Percentiles rank a stretch among this genome's conserved stretches.
Conservation (phyloP, 1,284 basidiomycete genomes). For the Cryptococcus sp. region DNA sequence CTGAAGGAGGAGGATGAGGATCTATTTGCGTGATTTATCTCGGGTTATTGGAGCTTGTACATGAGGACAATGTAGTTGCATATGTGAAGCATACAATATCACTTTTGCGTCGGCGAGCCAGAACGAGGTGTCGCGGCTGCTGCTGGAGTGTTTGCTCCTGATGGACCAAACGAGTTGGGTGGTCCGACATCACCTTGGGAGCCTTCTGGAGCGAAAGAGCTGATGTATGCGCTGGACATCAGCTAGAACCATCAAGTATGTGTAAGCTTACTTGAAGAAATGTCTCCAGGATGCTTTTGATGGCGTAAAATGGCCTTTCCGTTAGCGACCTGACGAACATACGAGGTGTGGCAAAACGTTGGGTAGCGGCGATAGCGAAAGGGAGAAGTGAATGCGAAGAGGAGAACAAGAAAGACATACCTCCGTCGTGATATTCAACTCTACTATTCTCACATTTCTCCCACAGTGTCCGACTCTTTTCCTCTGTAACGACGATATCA, state of each 20-base stretch:
- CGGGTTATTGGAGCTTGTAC: background rate
- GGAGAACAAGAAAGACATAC: constrained; percentile 12
- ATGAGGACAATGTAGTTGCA: background rate
- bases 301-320: constrained; percentile 41
- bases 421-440: constrained; percentile 48
- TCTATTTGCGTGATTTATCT: background rate
- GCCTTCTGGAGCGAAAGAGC: constrained; percentile 38
- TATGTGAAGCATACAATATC: background rate
- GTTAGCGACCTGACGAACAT: too few species aligned
- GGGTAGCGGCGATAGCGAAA: too few species aligned
- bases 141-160: constrained; percentile 17
- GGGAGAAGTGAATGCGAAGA: too few species aligned
- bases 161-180: constrained; percentile 34
- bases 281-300: constrained; percentile 47
- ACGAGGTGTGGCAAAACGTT: too few species aligned
- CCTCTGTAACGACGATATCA: constrained; percentile 73
- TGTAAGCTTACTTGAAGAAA: constrained; percentile 42
- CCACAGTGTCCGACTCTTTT: constrained; percentile 61
- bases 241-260: background rate
- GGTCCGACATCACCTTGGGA: constrained; percentile 39
- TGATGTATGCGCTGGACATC: constrained; percentile 42
- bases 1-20: background rate
- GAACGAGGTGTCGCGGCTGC: constrained; percentile 10
- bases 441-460: constrained; percentile 53
- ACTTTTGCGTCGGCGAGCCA: constrained; percentile 1